Evolutionary conservation across 768 basidiomycete species (phyloP), one percentile per base, ranked within the genome.

Genomic region (Tephrocybe rancida): DNA sequence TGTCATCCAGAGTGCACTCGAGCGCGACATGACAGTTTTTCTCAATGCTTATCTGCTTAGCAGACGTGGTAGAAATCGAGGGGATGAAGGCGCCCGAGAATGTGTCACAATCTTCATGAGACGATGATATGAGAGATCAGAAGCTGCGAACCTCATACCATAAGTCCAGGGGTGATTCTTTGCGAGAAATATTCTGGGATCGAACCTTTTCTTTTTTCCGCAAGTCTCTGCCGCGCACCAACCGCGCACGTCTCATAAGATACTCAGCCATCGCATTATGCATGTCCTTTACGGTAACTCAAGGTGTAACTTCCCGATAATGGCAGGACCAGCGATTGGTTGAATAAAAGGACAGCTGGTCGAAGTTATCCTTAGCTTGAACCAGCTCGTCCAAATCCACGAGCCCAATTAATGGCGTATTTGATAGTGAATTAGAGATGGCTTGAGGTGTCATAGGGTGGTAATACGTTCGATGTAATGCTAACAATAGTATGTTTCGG

Each of bases 41-140:
- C 65, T 49, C 24, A 62, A 52, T 8, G 24, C 35, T 37, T 37
- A 14, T 37, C 16, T 18, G 35, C n/a, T 18, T 37, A 43, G 25
- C 57, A 61, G 29, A 64, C 51, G 48, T 63, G 61, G 22, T 62
- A 61, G 18, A 67, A 50, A 48, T 67, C 66, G 35, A 63, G 48
- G 14, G 65, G 64, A 37, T 67, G 66, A 3, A 63, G 45, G 37
- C 62, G 58, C 34, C 64, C 66, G 14, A 65, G 47, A 34, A 62
- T 61, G 62, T 67, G 22, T 3, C 5, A 16, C n/a, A 13, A 27
- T 21, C 5, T 35, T 16, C 30, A 7, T 19, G 34, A 11, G 16
- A 3, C 11, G 11, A 30, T 37, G 1, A 10, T 13, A 11, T 32
- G 7, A 3, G 32, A 37, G 35, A 5, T 7, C 5, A 30, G 29